phyloP scores from a whole-genome alignment of 495 filamentous ascomycete species.

The Oleoguttula mirabilis region DNA sequence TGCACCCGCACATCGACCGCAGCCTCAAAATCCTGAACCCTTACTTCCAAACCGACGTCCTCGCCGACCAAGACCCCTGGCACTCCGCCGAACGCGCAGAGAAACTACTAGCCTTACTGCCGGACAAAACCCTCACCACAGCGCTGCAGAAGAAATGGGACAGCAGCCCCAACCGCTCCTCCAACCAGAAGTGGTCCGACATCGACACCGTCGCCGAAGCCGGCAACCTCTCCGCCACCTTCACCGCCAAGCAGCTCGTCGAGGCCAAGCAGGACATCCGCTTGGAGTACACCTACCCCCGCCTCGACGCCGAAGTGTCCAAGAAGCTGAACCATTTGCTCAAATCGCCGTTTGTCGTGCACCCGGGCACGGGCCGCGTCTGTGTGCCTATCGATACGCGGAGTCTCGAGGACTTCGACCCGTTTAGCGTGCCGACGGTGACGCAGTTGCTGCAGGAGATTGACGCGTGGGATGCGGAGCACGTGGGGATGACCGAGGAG shows the following conservation, averaged over 20 bases:
- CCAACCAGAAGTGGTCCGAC: constrained; percentile 77
- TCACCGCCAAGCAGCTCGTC: constrained; percentile 52
- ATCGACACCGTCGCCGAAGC: constrained; percentile 75
- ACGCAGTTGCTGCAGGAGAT: constrained; percentile 68
- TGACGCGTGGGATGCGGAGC: constrained; percentile 53
- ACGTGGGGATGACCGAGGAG: constrained; percentile 27
- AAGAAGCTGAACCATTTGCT: constrained; percentile 97
- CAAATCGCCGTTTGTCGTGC: constrained; percentile 90
- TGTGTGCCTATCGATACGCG: constrained; percentile 84
- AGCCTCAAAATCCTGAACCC: constrained; percentile 70
- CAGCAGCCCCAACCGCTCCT: constrained; percentile 60
- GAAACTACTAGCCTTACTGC: constrained; percentile 64
- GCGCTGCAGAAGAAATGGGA: constrained; percentile 84
- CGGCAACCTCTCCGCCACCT: constrained; percentile 48
- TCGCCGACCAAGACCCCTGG: constrained; percentile 82
- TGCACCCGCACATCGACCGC: constrained; percentile 84
- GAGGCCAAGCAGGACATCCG: constrained; percentile 90
- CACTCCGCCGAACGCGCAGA: constrained; percentile 50
- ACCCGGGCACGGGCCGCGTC: constrained; percentile 84
- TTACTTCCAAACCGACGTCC: constrained; percentile 69
- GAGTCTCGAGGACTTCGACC: constrained; percentile 67
- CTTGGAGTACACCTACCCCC: constrained; percentile 95
- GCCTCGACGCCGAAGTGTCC: constrained; percentile 88
- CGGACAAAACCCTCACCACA: constrained; percentile 56
- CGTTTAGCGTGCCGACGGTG: constrained; percentile 75